Evolutionary conservation across 176 grass and related monocot species (phyloP).

Genomic region (Poa annua): DNA sequence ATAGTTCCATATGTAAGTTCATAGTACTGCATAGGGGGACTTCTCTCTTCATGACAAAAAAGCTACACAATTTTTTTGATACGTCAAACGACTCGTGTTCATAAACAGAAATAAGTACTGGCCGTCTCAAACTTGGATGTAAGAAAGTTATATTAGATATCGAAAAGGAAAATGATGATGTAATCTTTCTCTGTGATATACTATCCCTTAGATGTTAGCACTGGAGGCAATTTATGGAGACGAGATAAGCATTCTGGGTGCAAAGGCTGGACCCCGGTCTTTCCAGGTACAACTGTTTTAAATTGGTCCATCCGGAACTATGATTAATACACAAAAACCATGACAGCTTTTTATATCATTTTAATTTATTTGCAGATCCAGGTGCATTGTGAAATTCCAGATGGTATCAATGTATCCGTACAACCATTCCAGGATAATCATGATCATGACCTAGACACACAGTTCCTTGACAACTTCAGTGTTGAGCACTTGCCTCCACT

Average conservation of each 20-base stretch:
- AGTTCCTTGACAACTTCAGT: conserved; percentile 38
- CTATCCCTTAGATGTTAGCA: conserved; percentile 31
- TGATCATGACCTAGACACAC: conserved; percentile 11
- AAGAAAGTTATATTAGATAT: background rate
- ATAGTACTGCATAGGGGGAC: background rate
- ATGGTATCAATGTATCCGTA: conserved; percentile 24
- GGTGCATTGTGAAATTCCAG: conserved; percentile 43
- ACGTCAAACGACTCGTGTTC: background rate
- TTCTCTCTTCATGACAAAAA: background rate
- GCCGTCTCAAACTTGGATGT: background rate
- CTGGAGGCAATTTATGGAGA: conserved; percentile 62
- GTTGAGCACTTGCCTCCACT: conserved; percentile 52
- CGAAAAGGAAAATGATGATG: background rate
- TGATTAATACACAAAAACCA: background rate
- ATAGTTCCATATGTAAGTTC: background rate
- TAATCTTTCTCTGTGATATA: background rate
- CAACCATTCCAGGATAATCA: background rate
- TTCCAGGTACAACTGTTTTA: conserved; percentile 45
- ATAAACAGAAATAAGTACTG: background rate
- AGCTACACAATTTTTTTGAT: background rate
- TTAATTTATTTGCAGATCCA: conserved; percentile 9
- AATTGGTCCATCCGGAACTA: background rate
- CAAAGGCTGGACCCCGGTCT: conserved; percentile 39
- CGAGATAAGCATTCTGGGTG: conserved; percentile 33
- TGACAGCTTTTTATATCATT: background rate